phyloP scores from a whole-genome alignment of 257 asterid species.

The Penstemon barbatus region DNA sequence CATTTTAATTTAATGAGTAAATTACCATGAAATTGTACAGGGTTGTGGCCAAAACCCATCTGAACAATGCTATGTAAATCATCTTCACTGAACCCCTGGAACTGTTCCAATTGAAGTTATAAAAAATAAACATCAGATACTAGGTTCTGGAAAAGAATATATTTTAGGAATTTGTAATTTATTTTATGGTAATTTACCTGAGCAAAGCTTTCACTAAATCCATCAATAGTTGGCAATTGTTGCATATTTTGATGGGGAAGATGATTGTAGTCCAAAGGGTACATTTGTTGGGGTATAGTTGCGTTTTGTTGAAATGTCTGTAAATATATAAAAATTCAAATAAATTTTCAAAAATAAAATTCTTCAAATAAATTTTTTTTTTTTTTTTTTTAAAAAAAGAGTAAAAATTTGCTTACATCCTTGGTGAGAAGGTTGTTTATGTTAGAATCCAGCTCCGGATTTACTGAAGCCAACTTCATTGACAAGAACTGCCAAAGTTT shows the following conservation, averaged over 20 bases:
- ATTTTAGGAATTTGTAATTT: not conserved
- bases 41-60: conserved; percentile 68
- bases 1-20: too few species aligned
- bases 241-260: conserved; percentile 29
- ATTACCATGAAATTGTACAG: conserved; percentile 55
- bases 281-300: conserved; percentile 52
- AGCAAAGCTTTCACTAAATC: conserved; percentile 32
- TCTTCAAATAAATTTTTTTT: not conserved
- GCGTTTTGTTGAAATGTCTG: not conserved
- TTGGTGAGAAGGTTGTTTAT: conserved; percentile 55
- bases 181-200: conserved; percentile 44
- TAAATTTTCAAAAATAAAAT: not conserved
- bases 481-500: conserved; percentile 64
- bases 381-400: too few species aligned
- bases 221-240: conserved; percentile 51
- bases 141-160: not conserved
- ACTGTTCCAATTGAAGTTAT: conserved; percentile 35
- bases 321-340: too few species aligned
- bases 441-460: conserved; percentile 68
- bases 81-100: conserved; percentile 67
- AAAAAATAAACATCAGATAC: not conserved
- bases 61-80: conserved; percentile 87
- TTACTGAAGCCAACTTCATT: conserved; percentile 82
- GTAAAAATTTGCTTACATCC: conserved; percentile 45
- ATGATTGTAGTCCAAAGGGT: conserved; percentile 30